phyloP scores from a whole-genome alignment of 2,329 filamentous ascomycete genomes.

The Alternaria burnsii region DNA sequence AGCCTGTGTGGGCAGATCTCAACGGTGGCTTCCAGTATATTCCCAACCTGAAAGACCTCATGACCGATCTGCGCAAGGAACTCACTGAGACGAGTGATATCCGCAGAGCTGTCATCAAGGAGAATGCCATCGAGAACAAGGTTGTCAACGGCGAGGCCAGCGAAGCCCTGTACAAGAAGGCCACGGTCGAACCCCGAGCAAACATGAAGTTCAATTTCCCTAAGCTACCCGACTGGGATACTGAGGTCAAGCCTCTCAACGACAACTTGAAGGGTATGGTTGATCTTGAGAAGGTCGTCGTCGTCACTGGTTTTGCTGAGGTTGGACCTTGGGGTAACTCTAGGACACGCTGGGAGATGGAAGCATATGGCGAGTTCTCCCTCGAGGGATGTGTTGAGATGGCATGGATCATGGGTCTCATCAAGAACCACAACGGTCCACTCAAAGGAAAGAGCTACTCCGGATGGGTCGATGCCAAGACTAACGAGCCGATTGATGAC shows the following conservation, averaged over 20 bases:
- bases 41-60: constrained; percentile 90
- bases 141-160: constrained; percentile 93
- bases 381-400: constrained; percentile 98
- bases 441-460: constrained; percentile 97
- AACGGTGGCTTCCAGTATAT: constrained; percentile 99
- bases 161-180: constrained; percentile 93
- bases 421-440: constrained; percentile 96
- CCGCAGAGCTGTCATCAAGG: constrained; percentile 90
- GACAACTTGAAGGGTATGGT: constrained; percentile 95
- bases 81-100: constrained; percentile 96
- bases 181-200: constrained; percentile 89
- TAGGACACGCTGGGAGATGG: constrained; percentile 98
- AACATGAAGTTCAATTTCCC: constrained; percentile 99
- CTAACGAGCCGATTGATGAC: constrained; percentile 93
- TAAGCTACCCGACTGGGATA: constrained; percentile 86
- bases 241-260: constrained; percentile 88
- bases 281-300: constrained; percentile 96
- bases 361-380: constrained; percentile 94
- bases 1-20: constrained; percentile 95
- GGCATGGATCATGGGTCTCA: constrained; percentile 99
- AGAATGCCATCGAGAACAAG: constrained; percentile 96
- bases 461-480: constrained; percentile 95
- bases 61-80: constrained; percentile 91
- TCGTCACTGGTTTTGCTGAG: constrained; percentile 95
- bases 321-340: constrained; percentile 99